Evolutionary conservation across 2,329 filamentous ascomycete species (phyloP), one percentile per base, ranked within the genome.

Genomic region (Fusarium sp.): DNA sequence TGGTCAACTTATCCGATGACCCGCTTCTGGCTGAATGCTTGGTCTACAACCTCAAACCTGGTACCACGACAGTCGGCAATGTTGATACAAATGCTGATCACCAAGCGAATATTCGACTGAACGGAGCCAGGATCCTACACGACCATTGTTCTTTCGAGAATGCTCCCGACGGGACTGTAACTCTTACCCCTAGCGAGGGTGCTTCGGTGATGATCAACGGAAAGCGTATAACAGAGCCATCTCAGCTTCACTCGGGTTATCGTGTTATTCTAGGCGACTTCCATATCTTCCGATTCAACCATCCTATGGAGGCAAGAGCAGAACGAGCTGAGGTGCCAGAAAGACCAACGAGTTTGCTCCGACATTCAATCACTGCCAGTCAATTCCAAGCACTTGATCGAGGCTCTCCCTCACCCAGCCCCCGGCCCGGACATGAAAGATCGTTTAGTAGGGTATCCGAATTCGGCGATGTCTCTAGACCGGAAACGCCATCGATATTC

Each of bases 161-260:
- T 74, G 81, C 79, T 24, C 82, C 91, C 6, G 95, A 99, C 73
- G 96, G 95, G 54, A 89, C 92, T 4, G 96, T 99, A n/a, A 97
- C 93, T 0, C 84, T 99, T 20, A 87, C 96, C 30, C 96, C 96
- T 0, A 90, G 87, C 63, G 93, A 97, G 72, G 93, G 93, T n/a
- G 96, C 96, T 1, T 93, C 94, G 12, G 93, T 99, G 58, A 99
- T 99, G 96, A 93, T 99, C 51, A 99, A 99, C 74, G 96, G 96
- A 58, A 88, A 95, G 68, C 91, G 94, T 19, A 92, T 98, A 53
- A 89, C 94, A 53, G 94, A 94, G 73, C 90, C 94, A 2, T 94
- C 91, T 69, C 88, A 94, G 68, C 83, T 99, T 42, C 91, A 94
- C 75, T 97, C 94, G 73, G 96, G 96, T 7, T 97, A 94, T 77